A percentile compares a stretch with the other conserved stretches of the same genome.
phyloP scores from a whole-genome alignment of 768 basidiomycete species.

The Fistulinella prunicolor region DNA sequence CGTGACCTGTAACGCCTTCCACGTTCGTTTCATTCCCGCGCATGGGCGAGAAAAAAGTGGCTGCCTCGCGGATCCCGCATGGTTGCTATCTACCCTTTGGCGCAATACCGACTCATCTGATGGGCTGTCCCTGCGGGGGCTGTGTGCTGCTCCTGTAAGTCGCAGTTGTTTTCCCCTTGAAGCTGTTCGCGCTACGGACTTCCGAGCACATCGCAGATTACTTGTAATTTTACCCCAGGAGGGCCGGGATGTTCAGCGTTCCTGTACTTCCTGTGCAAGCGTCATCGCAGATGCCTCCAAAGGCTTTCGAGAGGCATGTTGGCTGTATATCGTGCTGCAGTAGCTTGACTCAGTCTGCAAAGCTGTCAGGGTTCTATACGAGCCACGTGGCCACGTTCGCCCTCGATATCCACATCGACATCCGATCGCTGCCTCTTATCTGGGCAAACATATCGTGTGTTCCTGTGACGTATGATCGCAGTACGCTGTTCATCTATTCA shows the following conservation, averaged over 20 bases:
- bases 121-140: slow-evolving; percentile 10
- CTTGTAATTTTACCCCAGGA: no score
- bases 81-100: slow-evolving; percentile 18
- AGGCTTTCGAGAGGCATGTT: neutral
- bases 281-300: neutral
- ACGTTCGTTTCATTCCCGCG: slow-evolving; percentile 32
- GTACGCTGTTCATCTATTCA: neutral
- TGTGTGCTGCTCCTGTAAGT: slow-evolving; percentile 15
- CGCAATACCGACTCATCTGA: slow-evolving; percentile 19
- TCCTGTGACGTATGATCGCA: slow-evolving; percentile 30
- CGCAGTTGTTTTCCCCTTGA: slow-evolving; percentile 7
- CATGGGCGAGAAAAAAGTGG: slow-evolving; percentile 11
- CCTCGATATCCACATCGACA: slow-evolving; percentile 17
- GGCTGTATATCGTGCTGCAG: slow-evolving; percentile 2
- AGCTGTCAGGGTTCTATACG: neutral
- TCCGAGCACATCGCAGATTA: no score
- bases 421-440: slow-evolving; percentile 15
- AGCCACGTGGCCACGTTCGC: slow-evolving; percentile 1
- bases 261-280: neutral
- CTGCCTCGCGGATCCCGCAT: slow-evolving; percentile 31
- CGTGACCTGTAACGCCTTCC: slow-evolving; percentile 13
- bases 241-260: no score
- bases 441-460: slow-evolving; percentile 8
- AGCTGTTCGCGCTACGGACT: slow-evolving; percentile 9
- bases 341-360: neutral